A percentile compares a stretch with the other conserved stretches of the same genome.
Evolutionary conservation across 129 eudicot genomes (phyloP).

Genomic region (Heracleum sosnowskyi): DNA sequence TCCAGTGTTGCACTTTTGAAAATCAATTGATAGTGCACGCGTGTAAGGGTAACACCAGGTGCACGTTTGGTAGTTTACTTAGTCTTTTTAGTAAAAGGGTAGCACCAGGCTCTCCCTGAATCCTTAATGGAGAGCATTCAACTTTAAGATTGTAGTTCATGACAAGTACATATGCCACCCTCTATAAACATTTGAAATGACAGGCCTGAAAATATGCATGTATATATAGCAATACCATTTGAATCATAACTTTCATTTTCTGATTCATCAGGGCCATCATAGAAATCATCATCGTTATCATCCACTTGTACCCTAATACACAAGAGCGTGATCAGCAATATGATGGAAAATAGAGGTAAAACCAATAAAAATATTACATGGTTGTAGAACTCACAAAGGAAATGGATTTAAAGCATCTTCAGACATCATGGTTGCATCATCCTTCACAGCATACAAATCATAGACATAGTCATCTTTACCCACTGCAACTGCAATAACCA

Average conservation of each 20-base stretch:
- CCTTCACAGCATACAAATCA: slow-evolving; percentile 82
- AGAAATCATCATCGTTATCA: slow-evolving; percentile 51
- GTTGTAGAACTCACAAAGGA: slow-evolving; percentile 52
- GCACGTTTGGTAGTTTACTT: no score
- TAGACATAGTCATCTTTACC: slow-evolving; percentile 63
- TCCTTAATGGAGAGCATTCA: not conserved
- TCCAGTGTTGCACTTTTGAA: not conserved
- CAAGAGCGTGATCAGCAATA: slow-evolving; percentile 2
- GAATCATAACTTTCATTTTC: slow-evolving; percentile 87
- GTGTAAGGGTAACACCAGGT: no score
- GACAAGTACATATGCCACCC: not conserved
- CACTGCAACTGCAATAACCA: slow-evolving; percentile 20
- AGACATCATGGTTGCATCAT: slow-evolving; percentile 28
- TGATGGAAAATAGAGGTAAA: not conserved
- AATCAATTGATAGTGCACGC: not conserved
- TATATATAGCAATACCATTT: slow-evolving; percentile 49
- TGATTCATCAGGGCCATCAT: slow-evolving; percentile 74
- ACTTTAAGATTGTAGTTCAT: not conserved
- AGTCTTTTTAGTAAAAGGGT: not conserved
- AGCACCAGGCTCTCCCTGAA: not conserved
- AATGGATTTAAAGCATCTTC: slow-evolving; percentile 40
- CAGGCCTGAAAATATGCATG: not conserved
- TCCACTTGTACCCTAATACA: slow-evolving; percentile 64
- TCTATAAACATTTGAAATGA: not conserved
- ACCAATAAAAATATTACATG: not conserved